A percentile compares a stretch with the other conserved stretches of the same genome.
These are phyloP conservation scores for Gossypium ekmanianum DNA, from an alignment of 345 rosid species.

Conservation along the genomic window DNA sequence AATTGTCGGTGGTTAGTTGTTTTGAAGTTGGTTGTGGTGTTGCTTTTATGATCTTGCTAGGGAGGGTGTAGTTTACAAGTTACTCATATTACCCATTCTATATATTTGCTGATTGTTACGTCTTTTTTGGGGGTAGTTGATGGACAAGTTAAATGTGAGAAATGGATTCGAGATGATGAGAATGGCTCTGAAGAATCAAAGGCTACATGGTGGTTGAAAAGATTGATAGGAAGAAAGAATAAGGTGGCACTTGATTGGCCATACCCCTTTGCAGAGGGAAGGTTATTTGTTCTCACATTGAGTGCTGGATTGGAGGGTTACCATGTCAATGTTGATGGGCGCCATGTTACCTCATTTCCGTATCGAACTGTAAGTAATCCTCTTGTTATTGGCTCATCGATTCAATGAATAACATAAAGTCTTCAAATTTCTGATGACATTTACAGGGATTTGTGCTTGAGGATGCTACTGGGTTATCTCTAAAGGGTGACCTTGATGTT, in stretches of 20 bases:
- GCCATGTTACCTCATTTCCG: conserved; percentile 89
- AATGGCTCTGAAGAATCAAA: conserved; percentile 56
- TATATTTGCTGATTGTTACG: conserved; percentile 11
- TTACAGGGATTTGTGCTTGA: conserved; percentile 89
- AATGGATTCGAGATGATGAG: conserved; percentile 74
- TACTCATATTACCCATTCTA: background rate
- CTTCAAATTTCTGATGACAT: conserved; percentile 13
- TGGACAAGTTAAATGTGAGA: conserved; percentile 82
- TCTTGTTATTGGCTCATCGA: conserved; percentile 4
- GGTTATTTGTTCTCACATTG: conserved; percentile 79
- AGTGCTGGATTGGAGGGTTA: conserved; percentile 95
- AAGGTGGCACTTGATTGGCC: conserved; percentile 80
- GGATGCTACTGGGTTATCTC: conserved; percentile 89
- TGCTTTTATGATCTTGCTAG: background rate
- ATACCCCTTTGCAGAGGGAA: conserved; percentile 74
- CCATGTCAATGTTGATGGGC: conserved; percentile 79
- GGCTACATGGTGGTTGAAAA: conserved; percentile 85
- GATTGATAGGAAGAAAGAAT: conserved; percentile 66
- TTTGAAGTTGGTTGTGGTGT: background rate
- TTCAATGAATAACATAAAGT: background rate
- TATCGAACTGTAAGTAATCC: conserved; percentile 72
- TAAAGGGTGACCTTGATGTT: conserved; percentile 77
- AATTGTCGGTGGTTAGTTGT: background rate
- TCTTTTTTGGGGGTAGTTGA: conserved; percentile 53
- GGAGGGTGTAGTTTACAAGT: background rate